phyloP scores from a whole-genome alignment of 805 yeast species.

The Wickerhamomyces canadensis region DNA sequence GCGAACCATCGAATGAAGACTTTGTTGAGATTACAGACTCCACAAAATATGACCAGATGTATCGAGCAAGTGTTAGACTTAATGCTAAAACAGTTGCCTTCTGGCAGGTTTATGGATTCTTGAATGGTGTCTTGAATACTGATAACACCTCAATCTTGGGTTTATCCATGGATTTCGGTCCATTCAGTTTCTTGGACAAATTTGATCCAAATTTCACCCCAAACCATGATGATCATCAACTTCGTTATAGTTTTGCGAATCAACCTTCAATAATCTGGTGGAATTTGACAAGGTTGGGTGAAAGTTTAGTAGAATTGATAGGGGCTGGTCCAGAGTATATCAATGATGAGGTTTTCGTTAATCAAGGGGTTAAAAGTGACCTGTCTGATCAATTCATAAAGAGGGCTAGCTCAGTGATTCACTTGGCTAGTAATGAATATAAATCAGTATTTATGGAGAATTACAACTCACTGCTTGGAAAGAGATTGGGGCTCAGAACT shows the following conservation, averaged over 20 bases:
- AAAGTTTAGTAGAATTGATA: constrained; percentile 71
- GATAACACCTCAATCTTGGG: constrained; percentile 93
- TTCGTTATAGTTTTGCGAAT: constrained; percentile 74
- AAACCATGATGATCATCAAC: constrained; percentile 74
- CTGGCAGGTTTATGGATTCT: constrained; percentile 89
- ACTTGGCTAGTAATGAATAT: constrained; percentile 58
- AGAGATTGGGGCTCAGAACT: constrained; percentile 61
- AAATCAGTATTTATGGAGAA: constrained; percentile 53
- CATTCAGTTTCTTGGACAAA: constrained; percentile 84
- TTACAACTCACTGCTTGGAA: constrained; percentile 52
- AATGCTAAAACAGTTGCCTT: constrained; percentile 75
- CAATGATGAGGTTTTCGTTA: constrained; percentile 35
- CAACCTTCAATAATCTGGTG: constrained; percentile 90
- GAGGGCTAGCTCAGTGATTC: constrained; percentile 63
- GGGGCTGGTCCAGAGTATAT: constrained; percentile 62
- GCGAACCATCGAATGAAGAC: constrained; percentile 4
- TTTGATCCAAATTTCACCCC: constrained; percentile 82
- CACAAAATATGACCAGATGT: constrained; percentile 66
- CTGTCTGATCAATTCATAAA: constrained; percentile 44
- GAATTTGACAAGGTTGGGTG: constrained; percentile 83
- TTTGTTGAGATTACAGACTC: constrained; percentile 29
- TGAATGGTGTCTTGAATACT: constrained; percentile 92
- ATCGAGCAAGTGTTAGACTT: constrained; percentile 59
- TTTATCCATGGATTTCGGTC: constrained; percentile 87
- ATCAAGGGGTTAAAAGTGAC: constrained; percentile 40